Evolutionary conservation across 352 stramenopile species (phyloP).

Genomic region (Blastocystis sp.): DNA sequence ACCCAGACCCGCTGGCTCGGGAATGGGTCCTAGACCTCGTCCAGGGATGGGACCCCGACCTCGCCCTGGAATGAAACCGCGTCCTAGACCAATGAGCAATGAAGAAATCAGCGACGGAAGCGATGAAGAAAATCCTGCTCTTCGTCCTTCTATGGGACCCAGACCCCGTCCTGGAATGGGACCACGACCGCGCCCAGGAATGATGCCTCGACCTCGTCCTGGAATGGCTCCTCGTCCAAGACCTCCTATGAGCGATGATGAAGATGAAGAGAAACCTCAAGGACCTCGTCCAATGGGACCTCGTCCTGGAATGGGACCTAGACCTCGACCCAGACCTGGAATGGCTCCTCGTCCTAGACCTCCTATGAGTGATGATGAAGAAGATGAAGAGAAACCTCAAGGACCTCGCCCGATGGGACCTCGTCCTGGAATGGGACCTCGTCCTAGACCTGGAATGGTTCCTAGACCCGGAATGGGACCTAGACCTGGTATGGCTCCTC

Average conservation of each 20-base stretch:
- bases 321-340: slow-evolving; percentile 36
- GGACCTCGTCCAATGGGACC: slow-evolving; percentile 12
- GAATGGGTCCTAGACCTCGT: slow-evolving; percentile 55
- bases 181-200: slow-evolving; percentile 12
- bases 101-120: slow-evolving; percentile 36
- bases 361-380: neutral
- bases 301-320: slow-evolving; percentile 26
- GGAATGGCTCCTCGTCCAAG: neutral
- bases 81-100: slow-evolving; percentile 29
- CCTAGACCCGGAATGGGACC: slow-evolving; percentile 46
- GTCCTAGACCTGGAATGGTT: slow-evolving; percentile 39
- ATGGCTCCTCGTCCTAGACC: slow-evolving; percentile 15
- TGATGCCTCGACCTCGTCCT: neutral
- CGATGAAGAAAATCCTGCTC: slow-evolving; percentile 17
- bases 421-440: slow-evolving; percentile 38
- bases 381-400: neutral
- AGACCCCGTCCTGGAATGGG: slow-evolving; percentile 33
- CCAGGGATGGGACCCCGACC: slow-evolving; percentile 12
- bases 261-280: neutral
- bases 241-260: slow-evolving; percentile 6
- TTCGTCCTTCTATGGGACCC: slow-evolving; percentile 42
- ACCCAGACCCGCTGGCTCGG: slow-evolving; percentile 22
- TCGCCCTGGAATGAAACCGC: slow-evolving; percentile 13
- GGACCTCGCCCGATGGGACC: slow-evolving; percentile 25
- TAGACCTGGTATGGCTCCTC: slow-evolving; percentile 18